phyloP scores from a whole-genome alignment of 345 rosid species.

The Eucalyptus curtisii region DNA sequence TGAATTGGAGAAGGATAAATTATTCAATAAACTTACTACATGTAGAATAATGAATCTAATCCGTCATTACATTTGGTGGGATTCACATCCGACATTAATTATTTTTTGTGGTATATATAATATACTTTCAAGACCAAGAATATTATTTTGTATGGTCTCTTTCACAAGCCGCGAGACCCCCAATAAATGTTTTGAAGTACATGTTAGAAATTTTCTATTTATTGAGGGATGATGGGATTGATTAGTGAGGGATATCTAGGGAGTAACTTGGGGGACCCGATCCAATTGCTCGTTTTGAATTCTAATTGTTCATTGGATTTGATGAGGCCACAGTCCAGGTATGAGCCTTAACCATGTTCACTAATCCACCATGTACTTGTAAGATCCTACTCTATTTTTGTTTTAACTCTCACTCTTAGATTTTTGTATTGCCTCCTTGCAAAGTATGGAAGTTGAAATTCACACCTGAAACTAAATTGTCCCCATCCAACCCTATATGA shows the following conservation, averaged over 20 bases:
- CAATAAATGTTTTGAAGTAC: too few relatives aligned
- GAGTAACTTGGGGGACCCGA: too few relatives aligned
- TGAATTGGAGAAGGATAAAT: not conserved
- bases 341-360: not conserved
- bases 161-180: too few relatives aligned
- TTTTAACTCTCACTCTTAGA: too few relatives aligned
- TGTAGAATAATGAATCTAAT: not conserved
- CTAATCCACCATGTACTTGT: not conserved
- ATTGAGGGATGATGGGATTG: too few relatives aligned
- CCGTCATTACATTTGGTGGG: not conserved
- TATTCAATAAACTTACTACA: not conserved
- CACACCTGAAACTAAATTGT: not conserved
- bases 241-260: too few relatives aligned
- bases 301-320: too few relatives aligned
- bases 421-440: too few relatives aligned
- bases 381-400: not conserved
- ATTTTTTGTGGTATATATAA: not conserved
- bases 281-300: too few relatives aligned
- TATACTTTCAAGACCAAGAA: not conserved
- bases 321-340: rapidly evolving
- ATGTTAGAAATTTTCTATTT: too few relatives aligned
- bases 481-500: rapidly evolving
- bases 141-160: too few relatives aligned
- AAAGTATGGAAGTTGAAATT: too few relatives aligned
- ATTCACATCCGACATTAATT: not conserved